Base-by-base conservation (phyloP, 306 rosid species). In the Bauhinia variegata region DNA sequence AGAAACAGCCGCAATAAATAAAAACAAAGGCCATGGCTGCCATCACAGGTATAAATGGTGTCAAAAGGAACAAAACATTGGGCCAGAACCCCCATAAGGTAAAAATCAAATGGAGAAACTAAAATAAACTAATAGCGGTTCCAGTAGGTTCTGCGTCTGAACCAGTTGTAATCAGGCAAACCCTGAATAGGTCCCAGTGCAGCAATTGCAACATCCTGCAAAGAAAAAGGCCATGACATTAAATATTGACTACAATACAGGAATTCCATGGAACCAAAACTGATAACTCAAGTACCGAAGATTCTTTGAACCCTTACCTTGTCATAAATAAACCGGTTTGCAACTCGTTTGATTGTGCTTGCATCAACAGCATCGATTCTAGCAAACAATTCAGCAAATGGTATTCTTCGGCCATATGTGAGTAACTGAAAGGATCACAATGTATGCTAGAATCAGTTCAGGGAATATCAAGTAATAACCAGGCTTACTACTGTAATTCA, bases 131-230 rank as follows among this genome's bases (percentile, higher is more conserved):
- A 92, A 61, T 92, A 89, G 55, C 96, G 87, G 91, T 89, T 89
- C 98, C 98, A 89, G 92, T 87, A 92, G 63, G 98, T 92, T 80
- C 98, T 81, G 86, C 96, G 95, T 78, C 98, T 92, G 88, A 92
- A 92, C 95, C 92, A 82, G 85, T 92, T 92, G 89, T 89, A 92
- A 82, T 92, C 96, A 0, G 95, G 98, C 79, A 92, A 79, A 16
- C 70, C 65, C 67, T 84, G 89, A 79, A 92, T 65, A 5, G 98
- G 98, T 50, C 98, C 98, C 88, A 89, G 55, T 8, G 98, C 96
- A 10, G 96, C 95, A 72, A 92, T 92, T 30, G 91, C 96, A 60
- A 92, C 9, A 77, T 92, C 98, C 98, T 92, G 86, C 63, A 59
- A 36, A 30, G 51, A n/a, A 46, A 12, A 71, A 19, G 36, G 41